Evolutionary conservation across 2,329 filamentous ascomycete species (phyloP).

Genomic region (Ilyonectria robusta): DNA sequence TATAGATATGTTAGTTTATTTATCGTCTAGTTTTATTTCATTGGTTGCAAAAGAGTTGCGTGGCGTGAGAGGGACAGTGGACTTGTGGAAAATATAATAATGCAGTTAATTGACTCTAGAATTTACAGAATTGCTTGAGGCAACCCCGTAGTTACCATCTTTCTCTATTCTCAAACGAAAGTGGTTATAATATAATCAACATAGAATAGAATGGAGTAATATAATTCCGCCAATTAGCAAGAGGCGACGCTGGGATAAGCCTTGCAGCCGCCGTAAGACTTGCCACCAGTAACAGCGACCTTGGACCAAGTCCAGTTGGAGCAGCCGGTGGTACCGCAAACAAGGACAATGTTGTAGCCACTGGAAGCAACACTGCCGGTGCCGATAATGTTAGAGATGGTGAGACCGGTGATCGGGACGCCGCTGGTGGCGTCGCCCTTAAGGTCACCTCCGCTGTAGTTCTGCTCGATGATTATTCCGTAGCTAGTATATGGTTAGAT

Average conservation of each 20-base stretch:
- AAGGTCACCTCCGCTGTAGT: conserved; percentile 63
- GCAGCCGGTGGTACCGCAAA: conserved; percentile 63
- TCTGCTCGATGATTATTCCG: conserved; percentile 56
- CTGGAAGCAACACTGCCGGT: conserved; percentile 51
- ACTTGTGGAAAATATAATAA: no score
- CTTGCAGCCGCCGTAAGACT: conserved; percentile 17
- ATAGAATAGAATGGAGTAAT: no score
- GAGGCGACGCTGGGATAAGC: conserved; percentile 17
- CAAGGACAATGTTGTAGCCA: conserved; percentile 64
- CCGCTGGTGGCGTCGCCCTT: conserved; percentile 60
- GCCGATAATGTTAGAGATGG: conserved; percentile 59
- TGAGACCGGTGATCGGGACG: conserved; percentile 65
- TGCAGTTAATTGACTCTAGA: no score
- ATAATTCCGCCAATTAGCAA: conserved; percentile 7
- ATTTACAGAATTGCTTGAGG: no score
- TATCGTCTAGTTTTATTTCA: no score
- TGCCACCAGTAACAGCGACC: conserved; percentile 25
- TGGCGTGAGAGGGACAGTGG: no score
- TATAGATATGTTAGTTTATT: no score
- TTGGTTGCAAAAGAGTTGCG: no score
- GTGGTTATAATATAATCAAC: no score
- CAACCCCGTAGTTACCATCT: no score
- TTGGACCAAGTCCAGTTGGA: conserved; percentile 56
- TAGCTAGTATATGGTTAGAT: conserved; percentile 41
- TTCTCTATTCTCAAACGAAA: no score